These are phyloP conservation scores for Globisporangium lucens DNA, from an alignment of 352 stramenopile species.

Conservation along the genomic window DNA sequence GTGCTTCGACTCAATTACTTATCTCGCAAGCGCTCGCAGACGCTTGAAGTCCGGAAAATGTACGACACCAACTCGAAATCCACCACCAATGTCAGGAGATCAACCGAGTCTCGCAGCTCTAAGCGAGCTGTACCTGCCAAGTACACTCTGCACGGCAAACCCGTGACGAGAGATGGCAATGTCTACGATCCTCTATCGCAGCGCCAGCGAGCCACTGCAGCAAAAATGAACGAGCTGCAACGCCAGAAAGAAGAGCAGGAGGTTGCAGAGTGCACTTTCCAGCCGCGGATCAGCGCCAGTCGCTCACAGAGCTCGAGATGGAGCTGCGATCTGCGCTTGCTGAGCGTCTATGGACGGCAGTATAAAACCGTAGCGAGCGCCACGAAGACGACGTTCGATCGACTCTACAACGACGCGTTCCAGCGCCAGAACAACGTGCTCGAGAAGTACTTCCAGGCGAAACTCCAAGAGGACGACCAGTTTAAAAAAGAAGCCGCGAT, in stretches of 20 bases:
- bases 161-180: neutral
- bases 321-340: slow-evolving; percentile 7
- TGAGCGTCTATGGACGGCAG: slow-evolving; percentile 5
- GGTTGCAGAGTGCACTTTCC: slow-evolving; percentile 55
- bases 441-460: slow-evolving; percentile 35
- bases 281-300: slow-evolving; percentile 25
- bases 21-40: slow-evolving; percentile 6
- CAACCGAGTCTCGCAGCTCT: neutral
- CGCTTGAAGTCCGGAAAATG: slow-evolving; percentile 4
- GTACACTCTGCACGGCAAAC: slow-evolving; percentile 41
- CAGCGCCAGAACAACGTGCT: slow-evolving; percentile 45
- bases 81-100: neutral
- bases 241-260: slow-evolving; percentile 34
- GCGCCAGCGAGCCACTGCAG: slow-evolving; percentile 23
- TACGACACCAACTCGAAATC: neutral
- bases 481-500: slow-evolving; percentile 38
- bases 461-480: slow-evolving; percentile 38
- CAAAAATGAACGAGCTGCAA: slow-evolving; percentile 33
- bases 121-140: neutral
- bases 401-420: slow-evolving; percentile 52
- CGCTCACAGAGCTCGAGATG: slow-evolving; percentile 7
- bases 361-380: slow-evolving; percentile 1
- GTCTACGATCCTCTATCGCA: slow-evolving; percentile 30
- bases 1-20: slow-evolving; percentile 15
- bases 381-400: slow-evolving; percentile 31